Evolutionary conservation across 352 stramenopile genomes (phyloP), one percentile per base, ranked within the genome.

Genomic region (Aphanomyces astaci): DNA sequence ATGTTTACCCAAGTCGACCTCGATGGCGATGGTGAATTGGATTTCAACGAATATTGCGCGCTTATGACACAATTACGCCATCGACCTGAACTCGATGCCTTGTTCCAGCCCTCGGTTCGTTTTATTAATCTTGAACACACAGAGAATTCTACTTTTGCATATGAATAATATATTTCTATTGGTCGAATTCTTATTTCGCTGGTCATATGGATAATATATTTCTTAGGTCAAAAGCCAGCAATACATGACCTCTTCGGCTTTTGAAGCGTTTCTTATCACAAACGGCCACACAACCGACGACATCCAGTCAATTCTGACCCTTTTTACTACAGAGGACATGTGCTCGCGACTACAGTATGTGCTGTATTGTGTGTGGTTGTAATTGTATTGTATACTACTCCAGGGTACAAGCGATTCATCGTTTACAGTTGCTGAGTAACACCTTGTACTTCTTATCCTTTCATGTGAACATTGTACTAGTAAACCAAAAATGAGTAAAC

Each of bases 41-140:
- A 71, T 51, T 78, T 77, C 54, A 49, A 75, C 24, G 73, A 78
- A 49, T 78, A 75, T 49, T 60, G 62, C 24, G 13, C 54, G 19
- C 43, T 76, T 27, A 75, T 74, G 55, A 46, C n/a, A n/a, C 51
- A 71, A 10, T 48, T 74, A 13, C 60, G 72, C 7, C 40, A 71
- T 25, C 55, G 67, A 22, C 10, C 46, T 1, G 71, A 75, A 28
- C 45, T 74, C 19, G 66, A 76, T 24, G 22, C 48, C 13, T 30
- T 73, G n/a, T 67, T 51, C 39, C 27, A 54, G 32, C 49, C 31
- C 31, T 48, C 11, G 22, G 40, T 63, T 55, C 40, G 56, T 27
- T 17, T 4, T 60, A 36, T 31, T 55, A 22, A 24, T 53, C n/a
- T n/a, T 25, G 30, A 25, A 55, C 48, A 55, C n/a, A n/a, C n/a